Percentiles rank a stretch among this genome's conserved stretches.
phyloP scores from a whole-genome alignment of 306 rosid species.

The Gastrolobium villosum region DNA sequence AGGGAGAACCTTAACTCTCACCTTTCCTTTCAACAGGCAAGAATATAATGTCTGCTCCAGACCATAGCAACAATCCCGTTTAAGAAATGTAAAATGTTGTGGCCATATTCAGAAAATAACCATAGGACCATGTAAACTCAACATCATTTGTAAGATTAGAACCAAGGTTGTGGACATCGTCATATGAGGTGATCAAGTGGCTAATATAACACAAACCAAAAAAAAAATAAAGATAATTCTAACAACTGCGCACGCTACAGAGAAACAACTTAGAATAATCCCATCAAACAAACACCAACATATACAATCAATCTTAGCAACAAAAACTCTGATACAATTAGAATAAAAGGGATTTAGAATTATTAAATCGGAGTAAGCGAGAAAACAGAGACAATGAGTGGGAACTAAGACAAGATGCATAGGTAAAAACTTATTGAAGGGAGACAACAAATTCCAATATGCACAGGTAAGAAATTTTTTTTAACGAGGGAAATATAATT shows the following conservation, averaged over 20 bases:
- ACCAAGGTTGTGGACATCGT: slow-evolving; percentile 5
- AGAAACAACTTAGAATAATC: neutral
- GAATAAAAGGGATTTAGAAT: slow-evolving; percentile 1
- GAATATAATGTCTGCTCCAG: slow-evolving; percentile 19
- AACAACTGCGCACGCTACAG: neutral
- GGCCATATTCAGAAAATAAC: no score
- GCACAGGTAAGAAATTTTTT: no score
- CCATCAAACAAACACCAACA: neutral
- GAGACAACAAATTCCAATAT: no score
- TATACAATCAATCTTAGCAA: neutral
- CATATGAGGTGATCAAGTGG: slow-evolving; percentile 18
- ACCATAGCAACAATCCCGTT: neutral
- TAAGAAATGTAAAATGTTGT: neutral
- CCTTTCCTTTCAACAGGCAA: slow-evolving; percentile 43
- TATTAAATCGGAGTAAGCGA: slow-evolving; percentile 19
- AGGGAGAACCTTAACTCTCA: slow-evolving; percentile 51
- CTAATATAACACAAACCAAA: neutral
- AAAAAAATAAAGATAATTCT: neutral
- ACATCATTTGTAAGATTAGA: slow-evolving; percentile 1
- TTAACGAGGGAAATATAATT: no score
- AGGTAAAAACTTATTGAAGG: no score
- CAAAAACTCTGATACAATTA: neutral
- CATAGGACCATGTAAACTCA: slow-evolving; percentile 8
- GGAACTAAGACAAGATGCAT: slow-evolving; percentile 18
- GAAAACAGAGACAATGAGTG: neutral